Base-by-base conservation (phyloP, 495 filamentous ascomycete species). In the Penicillium lividum region DNA sequence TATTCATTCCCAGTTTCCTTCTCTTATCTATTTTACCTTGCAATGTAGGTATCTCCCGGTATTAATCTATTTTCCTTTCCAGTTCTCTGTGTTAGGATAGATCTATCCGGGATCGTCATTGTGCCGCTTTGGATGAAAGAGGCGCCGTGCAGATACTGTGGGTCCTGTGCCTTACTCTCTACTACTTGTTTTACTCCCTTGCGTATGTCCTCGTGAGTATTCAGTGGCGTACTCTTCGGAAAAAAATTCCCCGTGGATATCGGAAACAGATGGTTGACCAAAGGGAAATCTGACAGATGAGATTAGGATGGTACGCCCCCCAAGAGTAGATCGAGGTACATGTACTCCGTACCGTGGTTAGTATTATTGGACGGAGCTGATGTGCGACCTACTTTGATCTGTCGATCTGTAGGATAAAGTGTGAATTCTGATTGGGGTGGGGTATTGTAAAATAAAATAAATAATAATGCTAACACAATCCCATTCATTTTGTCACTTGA, bases 131-230 rank as follows among this genome's bases (percentile, higher is more conserved):
- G 46, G 18, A 58, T 58, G 45, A 40, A 50, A 56, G 48, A 56
- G 52, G 61, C 52, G 56, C 53, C 62, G 57, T 64, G 58, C 61
- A 56, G 54, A 33, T 54, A 54, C 40, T 16, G 56, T 59, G 63
- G 59, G 51, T 62, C 59, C 31, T 25, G 50, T 38, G 18, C 31
- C 47, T 47, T 43, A 47, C 52, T 56, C 59, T 48, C 44, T 49
- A 59, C 52, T 60, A 22, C 11, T 15, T 38, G 40, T 27, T 22
- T 15, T 45, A 31, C 49, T 58, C 70, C 70, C 70, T 71, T 73
- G 66, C 70, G 53, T 64, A 36, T 36, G 51, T 56, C 55, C 68
- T 69, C 64, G 63, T 71, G 68, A 68, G 51, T 49, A 50, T 57
- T 42, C 31, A 38, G 48, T 52, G 51, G 59, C 54, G 60, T 54